Conservation (phyloP, 2,329 filamentous ascomycete species). For the Furcasterigmium furcatum region DNA sequence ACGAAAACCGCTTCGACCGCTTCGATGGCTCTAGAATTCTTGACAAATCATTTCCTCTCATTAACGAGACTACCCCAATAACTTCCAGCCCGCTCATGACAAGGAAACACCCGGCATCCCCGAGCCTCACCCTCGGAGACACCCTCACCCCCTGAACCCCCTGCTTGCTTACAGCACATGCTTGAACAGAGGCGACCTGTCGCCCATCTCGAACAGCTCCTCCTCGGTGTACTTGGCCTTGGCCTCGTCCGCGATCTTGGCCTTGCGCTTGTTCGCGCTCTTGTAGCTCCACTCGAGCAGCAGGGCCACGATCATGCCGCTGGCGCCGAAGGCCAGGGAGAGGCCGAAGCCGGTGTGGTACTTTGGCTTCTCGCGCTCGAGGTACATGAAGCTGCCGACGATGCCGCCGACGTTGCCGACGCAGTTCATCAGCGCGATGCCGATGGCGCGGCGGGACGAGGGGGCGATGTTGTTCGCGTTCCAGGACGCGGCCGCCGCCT, state of each 20-base stretch:
- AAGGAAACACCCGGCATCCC: too few relatives aligned
- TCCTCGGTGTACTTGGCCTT: slow-evolving; percentile 21
- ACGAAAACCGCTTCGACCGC: too few relatives aligned
- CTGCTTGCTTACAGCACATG: slow-evolving; percentile 8
- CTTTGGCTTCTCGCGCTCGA: slow-evolving; percentile 34
- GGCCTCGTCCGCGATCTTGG: slow-evolving; percentile 16
- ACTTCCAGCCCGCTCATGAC: too few relatives aligned
- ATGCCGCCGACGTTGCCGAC: slow-evolving; percentile 24
- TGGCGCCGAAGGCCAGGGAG: slow-evolving; percentile 23
- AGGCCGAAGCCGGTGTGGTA: slow-evolving; percentile 40
- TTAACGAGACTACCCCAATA: too few relatives aligned
- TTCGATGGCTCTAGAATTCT: too few relatives aligned
- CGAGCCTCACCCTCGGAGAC: too few relatives aligned
- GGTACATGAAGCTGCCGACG: slow-evolving; percentile 22
- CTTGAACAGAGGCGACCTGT: slow-evolving; percentile 20
- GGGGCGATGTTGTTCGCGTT: slow-evolving; percentile 18
- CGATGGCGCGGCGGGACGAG: slow-evolving; percentile 18
- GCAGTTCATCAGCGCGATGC: slow-evolving; percentile 23
- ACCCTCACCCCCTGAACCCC: too few relatives aligned
- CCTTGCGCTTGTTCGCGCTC: slow-evolving; percentile 19
- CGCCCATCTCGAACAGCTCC: slow-evolving; percentile 26
- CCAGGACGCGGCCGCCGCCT: slow-evolving; percentile 11
- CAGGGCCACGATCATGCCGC: slow-evolving; percentile 22
- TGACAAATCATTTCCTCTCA: too few relatives aligned
- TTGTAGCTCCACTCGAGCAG: slow-evolving; percentile 25